These are phyloP conservation scores for Pachyrhizus erosus DNA, from an alignment of 306 rosid species.

Conservation along the genomic window DNA sequence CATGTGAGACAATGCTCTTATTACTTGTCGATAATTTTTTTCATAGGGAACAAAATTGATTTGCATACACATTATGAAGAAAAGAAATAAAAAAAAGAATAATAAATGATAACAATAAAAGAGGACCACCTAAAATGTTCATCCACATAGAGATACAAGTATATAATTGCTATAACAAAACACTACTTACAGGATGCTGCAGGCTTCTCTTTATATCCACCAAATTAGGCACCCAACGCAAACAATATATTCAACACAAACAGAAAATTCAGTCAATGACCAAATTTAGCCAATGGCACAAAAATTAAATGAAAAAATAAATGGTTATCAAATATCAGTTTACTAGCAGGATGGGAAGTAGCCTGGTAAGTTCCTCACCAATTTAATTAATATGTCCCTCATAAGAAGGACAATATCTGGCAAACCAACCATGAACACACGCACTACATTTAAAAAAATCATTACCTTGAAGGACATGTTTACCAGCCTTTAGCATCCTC, in stretches of 20 bases:
- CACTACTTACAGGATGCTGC: constrained; percentile 85
- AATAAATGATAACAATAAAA: background rate
- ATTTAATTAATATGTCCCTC: background rate
- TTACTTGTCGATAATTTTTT: background rate
- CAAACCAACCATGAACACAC: constrained; percentile 17
- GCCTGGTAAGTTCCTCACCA: background rate
- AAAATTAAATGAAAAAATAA: background rate
- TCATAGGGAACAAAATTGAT: background rate
- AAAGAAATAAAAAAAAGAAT: background rate
- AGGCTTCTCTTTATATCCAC: constrained; percentile 85
- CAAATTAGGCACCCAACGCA: constrained; percentile 56
- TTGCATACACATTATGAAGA: background rate
- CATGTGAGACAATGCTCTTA: constrained; percentile 10
- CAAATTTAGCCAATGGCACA: constrained; percentile 46
- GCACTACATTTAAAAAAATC: constrained; percentile 1
- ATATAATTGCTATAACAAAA: constrained; percentile 16
- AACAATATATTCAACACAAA: constrained; percentile 41
- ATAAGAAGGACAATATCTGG: background rate
- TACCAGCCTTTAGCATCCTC: constrained; percentile 82
- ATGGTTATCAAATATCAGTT: constrained; percentile 15
- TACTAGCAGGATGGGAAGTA: background rate
- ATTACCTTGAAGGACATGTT: constrained; percentile 95
- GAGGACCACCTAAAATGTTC: constrained; percentile 3
- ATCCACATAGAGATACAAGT: background rate
- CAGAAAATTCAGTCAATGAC: constrained; percentile 48